Evolutionary conservation across 306 rosid species (phyloP).

Genomic region (Rosa multiflora): DNA sequence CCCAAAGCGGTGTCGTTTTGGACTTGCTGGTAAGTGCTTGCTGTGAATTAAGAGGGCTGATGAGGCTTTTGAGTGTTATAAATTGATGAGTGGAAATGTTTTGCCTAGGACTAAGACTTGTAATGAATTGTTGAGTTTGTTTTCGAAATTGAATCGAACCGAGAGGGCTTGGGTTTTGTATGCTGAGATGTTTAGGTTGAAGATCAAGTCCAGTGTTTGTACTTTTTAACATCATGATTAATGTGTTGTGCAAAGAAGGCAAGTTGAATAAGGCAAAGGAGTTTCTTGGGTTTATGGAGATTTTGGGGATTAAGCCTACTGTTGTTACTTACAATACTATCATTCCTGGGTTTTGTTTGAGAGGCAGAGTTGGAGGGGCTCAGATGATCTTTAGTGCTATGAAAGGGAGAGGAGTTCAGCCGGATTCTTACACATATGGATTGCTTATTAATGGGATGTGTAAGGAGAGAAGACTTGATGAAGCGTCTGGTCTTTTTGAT

Average conservation of each 20-base stretch:
- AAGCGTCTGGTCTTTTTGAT: slow-evolving; percentile 51
- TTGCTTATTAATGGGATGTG: slow-evolving; percentile 64
- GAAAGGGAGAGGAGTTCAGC: slow-evolving; percentile 58
- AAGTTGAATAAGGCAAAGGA: slow-evolving; percentile 78
- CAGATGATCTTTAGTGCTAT: slow-evolving; percentile 40
- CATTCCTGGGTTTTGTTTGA: slow-evolving; percentile 58
- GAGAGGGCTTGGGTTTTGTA: too few species aligned
- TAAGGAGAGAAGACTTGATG: slow-evolving; percentile 58
- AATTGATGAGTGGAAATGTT: too few species aligned
- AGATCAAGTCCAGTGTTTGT: background rate
- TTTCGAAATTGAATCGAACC: too few species aligned
- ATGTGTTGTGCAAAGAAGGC: slow-evolving; percentile 81
- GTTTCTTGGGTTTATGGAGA: slow-evolving; percentile 66
- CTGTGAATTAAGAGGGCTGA: too few species aligned
- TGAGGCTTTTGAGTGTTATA: too few species aligned
- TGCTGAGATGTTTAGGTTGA: too few species aligned
- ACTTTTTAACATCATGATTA: slow-evolving; percentile 79
- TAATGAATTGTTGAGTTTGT: too few species aligned
- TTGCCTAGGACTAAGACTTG: too few species aligned
- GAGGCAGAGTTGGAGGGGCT: slow-evolving; percentile 55
- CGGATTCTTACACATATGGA: slow-evolving; percentile 66
- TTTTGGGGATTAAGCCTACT: slow-evolving; percentile 54
- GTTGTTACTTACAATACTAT: slow-evolving; percentile 72
- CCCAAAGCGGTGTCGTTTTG: too few species aligned
- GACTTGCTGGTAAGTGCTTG: too few species aligned